Evolutionary conservation across 1,284 basidiomycete genomes (phyloP), one percentile per base, ranked within the genome.

Genomic region (Leccinum griseonigrum): DNA sequence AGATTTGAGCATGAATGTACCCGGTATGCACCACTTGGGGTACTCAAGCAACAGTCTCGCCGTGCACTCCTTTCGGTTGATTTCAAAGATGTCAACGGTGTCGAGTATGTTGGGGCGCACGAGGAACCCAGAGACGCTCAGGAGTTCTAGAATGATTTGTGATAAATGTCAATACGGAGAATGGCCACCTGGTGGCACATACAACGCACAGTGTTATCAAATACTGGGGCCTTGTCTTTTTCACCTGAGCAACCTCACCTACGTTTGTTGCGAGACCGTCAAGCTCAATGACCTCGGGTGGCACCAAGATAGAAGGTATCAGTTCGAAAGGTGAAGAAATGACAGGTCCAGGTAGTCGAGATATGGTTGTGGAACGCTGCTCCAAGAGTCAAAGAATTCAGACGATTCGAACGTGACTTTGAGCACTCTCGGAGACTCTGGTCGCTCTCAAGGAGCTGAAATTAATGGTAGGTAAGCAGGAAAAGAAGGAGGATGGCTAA

Each of bases 11-110:
- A 88, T 91, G 83, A 97, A 98, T 0, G 94, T 95, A 2, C 94
- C 94, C 7, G 83, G 80, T 1, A 88, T 75, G 57, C 90, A 83
- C 92, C 95, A 97, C 68, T 90, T 91, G 0, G 94, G 92, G 56
- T 95, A 87, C 68, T 95, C 91, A 46, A 98, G 82, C 3, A 99
- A 81, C 11, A 98, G 77, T 11, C 91, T 83, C 2, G 97, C 94
- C 22, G 22, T 22, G 68, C 91, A 93, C 70, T 99, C 97, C 75
- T 97, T 98, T 59, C 97, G 86, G 75, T 99, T 99, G 54, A 97
- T 86, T 75, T 99, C 97, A 73, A 94, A 99, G 32, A 98, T 90
- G 67, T 95, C 88, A 59, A 98, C 78, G 54, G 92, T 85, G 72
- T 98, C 96, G n/a, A 87, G 77, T 9, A 98, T 74, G 29, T 90